phyloP scores from a whole-genome alignment of 2,329 filamentous ascomycete genomes.

The Microsporum canis region DNA sequence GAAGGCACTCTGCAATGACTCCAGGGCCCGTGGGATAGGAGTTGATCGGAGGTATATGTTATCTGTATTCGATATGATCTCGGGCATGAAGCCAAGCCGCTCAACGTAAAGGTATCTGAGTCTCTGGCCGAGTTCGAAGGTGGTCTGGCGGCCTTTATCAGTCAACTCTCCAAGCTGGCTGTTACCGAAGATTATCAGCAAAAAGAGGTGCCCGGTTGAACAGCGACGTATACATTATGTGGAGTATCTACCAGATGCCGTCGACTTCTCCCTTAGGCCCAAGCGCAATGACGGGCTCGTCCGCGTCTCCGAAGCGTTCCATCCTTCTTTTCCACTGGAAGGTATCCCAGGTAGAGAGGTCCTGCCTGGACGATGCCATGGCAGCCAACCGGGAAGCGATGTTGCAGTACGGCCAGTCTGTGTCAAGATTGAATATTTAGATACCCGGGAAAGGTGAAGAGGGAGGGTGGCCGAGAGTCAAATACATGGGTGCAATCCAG shows the following conservation, averaged over 20 bases:
- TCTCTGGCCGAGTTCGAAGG: slow-evolving; percentile 55
- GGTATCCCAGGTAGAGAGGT: slow-evolving; percentile 44
- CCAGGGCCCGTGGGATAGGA: slow-evolving; percentile 61
- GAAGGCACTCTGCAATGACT: slow-evolving; percentile 66
- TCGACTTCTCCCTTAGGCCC: slow-evolving; percentile 63
- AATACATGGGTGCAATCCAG: slow-evolving; percentile 41
- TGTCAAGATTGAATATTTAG: slow-evolving; percentile 6
- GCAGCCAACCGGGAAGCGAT: slow-evolving; percentile 60
- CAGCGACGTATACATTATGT: not conserved
- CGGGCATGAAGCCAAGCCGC: slow-evolving; percentile 60
- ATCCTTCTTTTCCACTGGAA: slow-evolving; percentile 59
- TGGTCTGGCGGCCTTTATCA: slow-evolving; percentile 61
- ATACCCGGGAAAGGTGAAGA: not conserved
- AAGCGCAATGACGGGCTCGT: slow-evolving; percentile 57
- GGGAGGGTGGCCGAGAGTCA: slow-evolving; percentile 13
- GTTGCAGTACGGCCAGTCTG: slow-evolving; percentile 82
- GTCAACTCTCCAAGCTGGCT: slow-evolving; percentile 56
- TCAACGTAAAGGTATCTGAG: slow-evolving; percentile 63
- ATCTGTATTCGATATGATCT: slow-evolving; percentile 43
- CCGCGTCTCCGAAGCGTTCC: slow-evolving; percentile 65
- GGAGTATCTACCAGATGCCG: slow-evolving; percentile 54
- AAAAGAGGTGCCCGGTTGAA: not conserved
- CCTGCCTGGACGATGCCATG: slow-evolving; percentile 45
- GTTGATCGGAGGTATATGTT: slow-evolving; percentile 64
- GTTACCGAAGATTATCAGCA: not conserved